Percentiles rank a stretch among this genome's conserved stretches.
Evolutionary conservation across 805 yeast genomes (phyloP).

Genomic region (Lachancea quebecensis): DNA sequence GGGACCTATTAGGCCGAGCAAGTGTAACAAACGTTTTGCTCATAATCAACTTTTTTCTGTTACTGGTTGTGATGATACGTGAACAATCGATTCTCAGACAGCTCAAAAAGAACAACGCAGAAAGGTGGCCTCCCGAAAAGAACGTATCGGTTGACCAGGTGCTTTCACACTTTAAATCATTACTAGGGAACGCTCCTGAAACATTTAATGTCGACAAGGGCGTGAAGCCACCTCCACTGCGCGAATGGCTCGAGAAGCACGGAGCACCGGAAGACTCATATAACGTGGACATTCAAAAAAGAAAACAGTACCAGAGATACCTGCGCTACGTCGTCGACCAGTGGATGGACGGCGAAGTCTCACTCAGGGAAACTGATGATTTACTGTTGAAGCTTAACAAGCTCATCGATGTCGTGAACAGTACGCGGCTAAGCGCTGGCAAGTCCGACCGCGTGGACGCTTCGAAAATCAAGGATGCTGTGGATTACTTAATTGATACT

Average conservation of each 20-base stretch:
- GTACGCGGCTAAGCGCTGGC: background rate
- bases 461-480: constrained; percentile 4
- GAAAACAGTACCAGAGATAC: constrained; percentile 5
- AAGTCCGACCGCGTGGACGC: background rate
- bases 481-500: constrained; percentile 5
- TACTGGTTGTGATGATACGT: constrained; percentile 10
- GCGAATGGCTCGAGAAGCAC: constrained; percentile 5
- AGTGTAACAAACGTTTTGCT: constrained; percentile 8
- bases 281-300: constrained; percentile 1
- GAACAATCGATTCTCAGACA: constrained; percentile 11
- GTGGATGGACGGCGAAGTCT: constrained; percentile 4
- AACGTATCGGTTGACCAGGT: background rate
- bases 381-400: constrained; percentile 4
- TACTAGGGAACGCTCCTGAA: background rate
- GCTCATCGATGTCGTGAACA: constrained; percentile 1
- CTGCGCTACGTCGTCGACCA: constrained; percentile 4
- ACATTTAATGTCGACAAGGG: background rate
- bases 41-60: constrained; percentile 7
- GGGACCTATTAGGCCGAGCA: background rate
- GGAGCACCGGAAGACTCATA: background rate
- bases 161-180: background rate
- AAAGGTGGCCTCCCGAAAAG: background rate
- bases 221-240: background rate
- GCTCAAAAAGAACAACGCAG: constrained; percentile 3
- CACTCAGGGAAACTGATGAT: constrained; percentile 3